Base-by-base conservation (phyloP, 768 basidiomycete species). In the Clitopilus passeckerianus region DNA sequence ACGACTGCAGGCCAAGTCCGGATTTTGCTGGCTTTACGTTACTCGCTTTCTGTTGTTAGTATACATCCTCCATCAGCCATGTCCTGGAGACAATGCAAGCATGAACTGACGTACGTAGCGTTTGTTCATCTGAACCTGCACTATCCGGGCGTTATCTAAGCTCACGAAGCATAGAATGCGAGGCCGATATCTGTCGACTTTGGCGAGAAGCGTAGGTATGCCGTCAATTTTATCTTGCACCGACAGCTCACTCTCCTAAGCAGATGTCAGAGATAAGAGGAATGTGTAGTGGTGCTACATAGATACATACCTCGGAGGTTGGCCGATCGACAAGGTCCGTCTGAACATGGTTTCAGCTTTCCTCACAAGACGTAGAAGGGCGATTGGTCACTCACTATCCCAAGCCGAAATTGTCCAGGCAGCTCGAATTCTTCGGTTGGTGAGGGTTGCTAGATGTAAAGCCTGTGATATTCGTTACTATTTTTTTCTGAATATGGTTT, bases 111-210 rank as follows among this genome's bases (percentile, higher is more conserved):
- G 8, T 55, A 55, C 54, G n/a, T 33, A 34, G n/a, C 33, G 35
- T 34, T 55, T 30, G 54, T 61, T 60, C 60, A 37, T 60, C 71
- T 62, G 33, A 58, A 56, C 14, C 64, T 80, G 63, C 43, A 77
- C 69, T 63, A 65, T 60, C 60, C 75, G 68, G 37, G 79, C 73
- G 33, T 94, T 92, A 8, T 79, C 78, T 60, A 90, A 76, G 1
- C 93, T 93, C 1, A 93, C 86, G 65, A 94, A 90, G 66, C 90
- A 92, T 0, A 92, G 79, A 5, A 94, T 74, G 3, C 77, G 75
- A 0, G 93, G 93, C 10, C 79, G 79, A 62, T 78, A 78, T 8
- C 67, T 71, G 0, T 72, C 66, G 18, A 95, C 72, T 67, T 93
- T 94, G 20, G 64, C 63, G 0, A 93, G 75, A 6, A 94, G 74